phyloP scores from a whole-genome alignment of 2,329 filamentous ascomycete species.

The Calcarisporium arbuscula region DNA sequence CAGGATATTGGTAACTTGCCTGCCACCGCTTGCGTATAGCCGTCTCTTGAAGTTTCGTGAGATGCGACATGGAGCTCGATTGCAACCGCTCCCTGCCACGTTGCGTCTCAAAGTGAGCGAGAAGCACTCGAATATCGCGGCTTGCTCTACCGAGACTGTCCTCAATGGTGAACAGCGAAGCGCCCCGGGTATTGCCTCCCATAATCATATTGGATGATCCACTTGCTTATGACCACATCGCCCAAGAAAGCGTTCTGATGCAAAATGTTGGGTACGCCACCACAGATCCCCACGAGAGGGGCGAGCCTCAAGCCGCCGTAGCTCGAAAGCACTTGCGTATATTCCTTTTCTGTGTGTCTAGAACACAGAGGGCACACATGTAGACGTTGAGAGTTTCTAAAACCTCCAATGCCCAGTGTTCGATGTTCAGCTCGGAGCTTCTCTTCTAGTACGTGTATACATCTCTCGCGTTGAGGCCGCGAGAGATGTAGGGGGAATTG shows the following conservation, averaged over 20 bases:
- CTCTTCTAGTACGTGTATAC: too few relatives aligned
- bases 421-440: too few relatives aligned
- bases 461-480: too few relatives aligned
- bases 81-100: constrained; percentile 9
- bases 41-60: constrained; percentile 13
- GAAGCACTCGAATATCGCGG: constrained; percentile 20
- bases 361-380: too few relatives aligned
- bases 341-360: too few relatives aligned
- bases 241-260: constrained; percentile 18
- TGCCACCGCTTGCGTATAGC: constrained; percentile 4
- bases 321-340: too few relatives aligned
- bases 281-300: constrained; percentile 34
- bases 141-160: constrained; percentile 20
- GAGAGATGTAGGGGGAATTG: too few relatives aligned
- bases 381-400: too few relatives aligned
- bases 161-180: constrained; percentile 14
- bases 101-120: constrained; percentile 16
- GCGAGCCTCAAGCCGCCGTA: constrained; percentile 25
- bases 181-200: constrained; percentile 16
- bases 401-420: too few relatives aligned
- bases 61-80: constrained; percentile 1
- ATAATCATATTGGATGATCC: constrained; percentile 21
- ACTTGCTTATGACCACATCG: constrained; percentile 26
- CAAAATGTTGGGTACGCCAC: constrained; percentile 21
- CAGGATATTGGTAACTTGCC: constrained; percentile 18